Evolutionary conservation across 768 basidiomycete species (phyloP).

Genomic region (Lactarius trivialis): DNA sequence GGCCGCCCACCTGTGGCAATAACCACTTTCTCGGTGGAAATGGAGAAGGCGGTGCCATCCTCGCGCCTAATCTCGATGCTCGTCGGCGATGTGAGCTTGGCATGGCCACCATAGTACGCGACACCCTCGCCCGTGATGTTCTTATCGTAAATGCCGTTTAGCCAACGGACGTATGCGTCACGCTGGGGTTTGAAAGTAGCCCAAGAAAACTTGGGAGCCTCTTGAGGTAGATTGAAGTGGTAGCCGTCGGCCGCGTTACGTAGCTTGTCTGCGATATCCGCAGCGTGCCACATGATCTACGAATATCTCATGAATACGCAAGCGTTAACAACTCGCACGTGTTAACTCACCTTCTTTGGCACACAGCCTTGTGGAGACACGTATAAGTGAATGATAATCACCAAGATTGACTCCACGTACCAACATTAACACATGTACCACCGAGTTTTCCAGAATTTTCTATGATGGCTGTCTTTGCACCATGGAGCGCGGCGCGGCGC

Average conservation of each 20-base stretch:
- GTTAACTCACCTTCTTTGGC: slow-evolving; percentile 75
- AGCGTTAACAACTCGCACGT: not conserved
- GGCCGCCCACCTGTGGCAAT: slow-evolving; percentile 87
- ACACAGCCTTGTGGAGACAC: slow-evolving; percentile 63
- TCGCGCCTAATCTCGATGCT: slow-evolving; percentile 65
- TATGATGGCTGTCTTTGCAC: slow-evolving; percentile 87
- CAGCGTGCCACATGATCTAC: slow-evolving; percentile 97
- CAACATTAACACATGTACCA: slow-evolving; percentile 98
- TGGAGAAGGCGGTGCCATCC: slow-evolving; percentile 62
- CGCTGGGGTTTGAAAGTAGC: slow-evolving; percentile 84
- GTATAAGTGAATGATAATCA: not conserved
- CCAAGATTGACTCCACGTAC: slow-evolving; percentile 40
- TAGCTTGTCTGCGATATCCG: slow-evolving; percentile 82
- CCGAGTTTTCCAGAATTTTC: slow-evolving; percentile 73
- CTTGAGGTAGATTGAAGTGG: slow-evolving; percentile 46
- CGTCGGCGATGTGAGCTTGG: slow-evolving; percentile 59
- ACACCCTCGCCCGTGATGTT: slow-evolving; percentile 87
- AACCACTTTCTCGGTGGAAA: slow-evolving; percentile 72
- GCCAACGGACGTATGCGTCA: slow-evolving; percentile 85
- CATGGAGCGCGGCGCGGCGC: slow-evolving; percentile 89
- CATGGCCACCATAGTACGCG: slow-evolving; percentile 78
- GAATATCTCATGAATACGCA: not conserved
- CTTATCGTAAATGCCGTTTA: slow-evolving; percentile 87
- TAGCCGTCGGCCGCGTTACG: slow-evolving; percentile 67
- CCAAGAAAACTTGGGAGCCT: slow-evolving; percentile 73